Conservation (phyloP, 441 rosid genomes). For the Daphne laureola region DNA sequence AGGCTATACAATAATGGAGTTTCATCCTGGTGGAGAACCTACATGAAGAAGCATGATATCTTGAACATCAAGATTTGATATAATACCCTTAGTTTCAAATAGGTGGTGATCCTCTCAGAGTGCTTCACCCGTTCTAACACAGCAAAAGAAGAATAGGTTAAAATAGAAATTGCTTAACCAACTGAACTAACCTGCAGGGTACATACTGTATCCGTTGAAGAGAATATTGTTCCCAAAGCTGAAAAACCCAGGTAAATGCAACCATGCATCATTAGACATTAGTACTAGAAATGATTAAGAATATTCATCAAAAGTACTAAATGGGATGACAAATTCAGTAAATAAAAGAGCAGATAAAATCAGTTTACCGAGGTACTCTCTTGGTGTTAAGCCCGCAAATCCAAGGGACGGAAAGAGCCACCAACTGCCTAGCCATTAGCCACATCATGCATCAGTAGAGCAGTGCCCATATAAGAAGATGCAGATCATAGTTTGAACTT, state of each 20-base stretch:
- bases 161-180: background rate
- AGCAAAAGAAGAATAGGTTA: background rate
- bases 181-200: conserved; percentile 68
- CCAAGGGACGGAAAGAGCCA: conserved; percentile 63
- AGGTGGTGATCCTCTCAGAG: background rate
- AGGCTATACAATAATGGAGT: conserved; percentile 79
- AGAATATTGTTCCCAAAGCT: conserved; percentile 88
- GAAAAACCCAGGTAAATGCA: conserved; percentile 19
- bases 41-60: conserved; percentile 1
- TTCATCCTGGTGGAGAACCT: conserved; percentile 92
- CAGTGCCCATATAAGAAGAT: background rate
- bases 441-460: conserved; percentile 7
- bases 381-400: conserved; percentile 42
- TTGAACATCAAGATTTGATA: too few species aligned
- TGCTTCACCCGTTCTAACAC: too few species aligned
- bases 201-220: conserved; percentile 87
- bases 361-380: conserved; percentile 66
- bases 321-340: background rate
- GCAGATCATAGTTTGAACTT: too few species aligned
- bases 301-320: too few species aligned
- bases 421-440: conserved; percentile 55
- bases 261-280: background rate
- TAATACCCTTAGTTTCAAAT: background rate
- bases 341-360: background rate
- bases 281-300: background rate